Evolutionary conservation across 1,284 basidiomycete genomes (phyloP).

Genomic region (Hemileia vastatrix): DNA sequence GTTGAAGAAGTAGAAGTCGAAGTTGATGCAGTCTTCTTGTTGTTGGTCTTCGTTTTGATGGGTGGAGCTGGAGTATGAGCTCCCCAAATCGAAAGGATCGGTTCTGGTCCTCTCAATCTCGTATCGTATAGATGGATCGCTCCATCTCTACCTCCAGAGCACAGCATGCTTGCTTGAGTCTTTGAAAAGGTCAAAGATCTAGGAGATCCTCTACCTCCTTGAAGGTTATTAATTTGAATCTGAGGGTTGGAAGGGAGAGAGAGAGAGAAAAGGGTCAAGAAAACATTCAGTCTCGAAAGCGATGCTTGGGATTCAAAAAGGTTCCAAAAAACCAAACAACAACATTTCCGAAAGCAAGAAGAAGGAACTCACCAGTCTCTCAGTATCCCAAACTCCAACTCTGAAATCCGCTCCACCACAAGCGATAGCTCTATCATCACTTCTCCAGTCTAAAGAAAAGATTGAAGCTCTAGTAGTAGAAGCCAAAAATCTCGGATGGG

Average conservation of each 20-base stretch:
- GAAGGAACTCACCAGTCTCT: slow-evolving; percentile 29
- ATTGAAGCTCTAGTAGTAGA: slow-evolving; percentile 23
- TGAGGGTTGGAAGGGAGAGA: no score
- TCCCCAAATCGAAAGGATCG: slow-evolving; percentile 33
- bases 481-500: background rate
- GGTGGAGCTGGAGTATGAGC: slow-evolving; percentile 27
- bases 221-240: background rate
- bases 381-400: slow-evolving; percentile 37
- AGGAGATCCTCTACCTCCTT: background rate
- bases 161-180: slow-evolving; percentile 24
- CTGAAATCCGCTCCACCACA: slow-evolving; percentile 36
- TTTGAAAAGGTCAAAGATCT: background rate
- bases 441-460: slow-evolving; percentile 37
- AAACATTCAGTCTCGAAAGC: no score
- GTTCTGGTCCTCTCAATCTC: slow-evolving; percentile 20
- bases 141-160: slow-evolving; percentile 38
- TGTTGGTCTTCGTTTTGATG: background rate
- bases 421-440: slow-evolving; percentile 34
- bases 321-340: background rate
- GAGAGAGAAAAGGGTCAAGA: no score
- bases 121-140: slow-evolving; percentile 37
- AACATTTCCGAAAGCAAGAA: background rate
- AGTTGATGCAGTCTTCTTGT: background rate
- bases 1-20: no score
- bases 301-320: no score